Conservation (phyloP, 208 protist genomes). For the Naegleria fowleri region DNA sequence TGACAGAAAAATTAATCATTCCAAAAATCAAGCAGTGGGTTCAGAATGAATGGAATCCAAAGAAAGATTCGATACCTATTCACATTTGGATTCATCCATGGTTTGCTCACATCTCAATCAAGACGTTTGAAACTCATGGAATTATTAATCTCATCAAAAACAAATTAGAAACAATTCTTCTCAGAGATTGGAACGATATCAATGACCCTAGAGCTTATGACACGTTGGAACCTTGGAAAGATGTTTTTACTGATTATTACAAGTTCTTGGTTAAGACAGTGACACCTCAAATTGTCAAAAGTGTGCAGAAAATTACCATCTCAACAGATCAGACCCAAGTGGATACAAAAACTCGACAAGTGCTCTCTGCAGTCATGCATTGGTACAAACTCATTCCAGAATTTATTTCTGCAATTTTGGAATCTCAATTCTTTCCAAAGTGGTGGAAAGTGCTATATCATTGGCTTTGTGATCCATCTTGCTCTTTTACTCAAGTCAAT, state of each 20-base stretch:
- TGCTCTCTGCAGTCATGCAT: background rate
- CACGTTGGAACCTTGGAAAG: background rate
- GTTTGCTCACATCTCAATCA: background rate
- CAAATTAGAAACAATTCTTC: background rate
- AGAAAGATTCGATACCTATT: background rate
- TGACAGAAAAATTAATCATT: background rate
- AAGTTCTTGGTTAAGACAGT: background rate
- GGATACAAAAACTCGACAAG: background rate
- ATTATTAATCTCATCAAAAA: background rate
- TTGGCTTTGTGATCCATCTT: background rate
- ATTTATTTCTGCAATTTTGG: background rate
- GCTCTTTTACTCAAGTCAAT: background rate
- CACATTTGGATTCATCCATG: conserved; percentile 20
- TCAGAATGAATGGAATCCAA: background rate
- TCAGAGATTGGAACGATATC: conserved; percentile 3
- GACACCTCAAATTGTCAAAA: background rate
- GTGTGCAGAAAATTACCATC: background rate
- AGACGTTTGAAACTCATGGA: background rate
- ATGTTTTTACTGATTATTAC: background rate
- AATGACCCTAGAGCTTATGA: background rate
- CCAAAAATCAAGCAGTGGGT: background rate
- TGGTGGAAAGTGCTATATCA: background rate
- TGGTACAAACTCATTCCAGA: background rate
- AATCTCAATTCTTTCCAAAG: background rate
- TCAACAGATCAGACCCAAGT: background rate